Conservation (phyloP, 2,329 filamentous ascomycete genomes). For the Karstenula rhodostoma region DNA sequence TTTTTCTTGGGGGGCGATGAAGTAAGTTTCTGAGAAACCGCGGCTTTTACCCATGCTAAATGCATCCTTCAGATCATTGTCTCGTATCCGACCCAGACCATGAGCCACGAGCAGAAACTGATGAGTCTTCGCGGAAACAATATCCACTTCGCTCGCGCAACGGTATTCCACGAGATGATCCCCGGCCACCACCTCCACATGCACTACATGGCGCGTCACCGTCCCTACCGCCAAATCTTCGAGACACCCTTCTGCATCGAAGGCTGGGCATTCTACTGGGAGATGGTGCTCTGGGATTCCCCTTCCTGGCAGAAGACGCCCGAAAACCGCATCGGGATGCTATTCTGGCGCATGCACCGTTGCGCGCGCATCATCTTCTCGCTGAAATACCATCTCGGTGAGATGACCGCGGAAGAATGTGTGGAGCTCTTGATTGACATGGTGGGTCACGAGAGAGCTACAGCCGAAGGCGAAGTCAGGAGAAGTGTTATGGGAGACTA, state of each 20-base stretch:
- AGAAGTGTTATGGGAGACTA: constrained; percentile 65
- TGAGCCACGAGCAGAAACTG: constrained; percentile 63
- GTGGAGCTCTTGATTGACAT: constrained; percentile 64
- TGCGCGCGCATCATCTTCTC: constrained; percentile 68
- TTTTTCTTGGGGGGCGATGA: constrained; percentile 66
- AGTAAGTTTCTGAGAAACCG: neutral
- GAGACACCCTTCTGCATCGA: constrained; percentile 67
- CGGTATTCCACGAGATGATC: constrained; percentile 69
- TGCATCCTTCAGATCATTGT: constrained; percentile 57
- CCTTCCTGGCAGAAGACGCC: constrained; percentile 59
- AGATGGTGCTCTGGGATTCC: constrained; percentile 65
- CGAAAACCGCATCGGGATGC: constrained; percentile 63
- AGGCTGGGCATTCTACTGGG: constrained; percentile 70
- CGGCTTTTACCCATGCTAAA: neutral
- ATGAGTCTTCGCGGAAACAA: constrained; percentile 70
- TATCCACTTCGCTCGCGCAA: constrained; percentile 64
- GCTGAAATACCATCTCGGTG: constrained; percentile 65
- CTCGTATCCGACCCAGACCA: constrained; percentile 63
- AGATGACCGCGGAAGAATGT: constrained; percentile 62
- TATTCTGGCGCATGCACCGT: constrained; percentile 71
- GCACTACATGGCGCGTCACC: constrained; percentile 57
- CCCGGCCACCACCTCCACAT: constrained; percentile 66
- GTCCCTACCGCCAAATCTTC: constrained; percentile 62
- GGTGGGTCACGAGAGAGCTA: constrained; percentile 67
- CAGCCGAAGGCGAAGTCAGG: constrained; percentile 68